Evolutionary conservation across 208 protist species (phyloP).

Genomic region (Trypanosoma melophagium): DNA sequence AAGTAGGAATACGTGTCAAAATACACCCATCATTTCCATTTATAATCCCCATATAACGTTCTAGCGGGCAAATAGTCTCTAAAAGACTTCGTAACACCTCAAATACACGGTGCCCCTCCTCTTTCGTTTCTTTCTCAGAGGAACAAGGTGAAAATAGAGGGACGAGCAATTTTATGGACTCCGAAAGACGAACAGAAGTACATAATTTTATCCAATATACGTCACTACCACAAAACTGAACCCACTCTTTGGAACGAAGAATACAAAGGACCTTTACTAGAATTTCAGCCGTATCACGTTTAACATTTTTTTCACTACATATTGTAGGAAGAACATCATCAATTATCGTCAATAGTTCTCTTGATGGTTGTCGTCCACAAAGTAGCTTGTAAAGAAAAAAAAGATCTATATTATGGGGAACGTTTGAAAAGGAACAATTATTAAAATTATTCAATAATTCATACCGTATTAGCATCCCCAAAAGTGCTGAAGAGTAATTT

Average conservation of each 20-base stretch:
- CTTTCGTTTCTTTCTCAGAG: neutral
- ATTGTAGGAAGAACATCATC: neutral
- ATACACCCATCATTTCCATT: neutral
- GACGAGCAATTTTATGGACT: neutral
- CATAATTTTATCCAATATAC: constrained; percentile 2
- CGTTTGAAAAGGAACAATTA: neutral
- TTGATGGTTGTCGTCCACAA: neutral
- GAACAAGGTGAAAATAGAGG: neutral
- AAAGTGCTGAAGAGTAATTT: neutral
- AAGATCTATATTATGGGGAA: constrained; percentile 9
- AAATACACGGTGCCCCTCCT: neutral
- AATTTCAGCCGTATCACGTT: neutral
- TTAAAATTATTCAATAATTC: neutral
- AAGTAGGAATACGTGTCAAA: constrained; percentile 2
- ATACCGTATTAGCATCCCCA: constrained; percentile 5
- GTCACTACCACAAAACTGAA: neutral
- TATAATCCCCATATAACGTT: neutral
- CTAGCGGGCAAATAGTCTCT: constrained; percentile 6
- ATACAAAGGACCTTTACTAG: constrained; percentile 4
- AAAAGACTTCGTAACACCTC: constrained; percentile 8
- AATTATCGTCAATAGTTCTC: neutral
- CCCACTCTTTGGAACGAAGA: neutral
- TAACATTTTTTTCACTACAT: neutral
- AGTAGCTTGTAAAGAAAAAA: constrained; percentile 4
- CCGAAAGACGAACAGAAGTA: neutral